Conservation (phyloP, 441 rosid species). For the Gossypium davidsonii region DNA sequence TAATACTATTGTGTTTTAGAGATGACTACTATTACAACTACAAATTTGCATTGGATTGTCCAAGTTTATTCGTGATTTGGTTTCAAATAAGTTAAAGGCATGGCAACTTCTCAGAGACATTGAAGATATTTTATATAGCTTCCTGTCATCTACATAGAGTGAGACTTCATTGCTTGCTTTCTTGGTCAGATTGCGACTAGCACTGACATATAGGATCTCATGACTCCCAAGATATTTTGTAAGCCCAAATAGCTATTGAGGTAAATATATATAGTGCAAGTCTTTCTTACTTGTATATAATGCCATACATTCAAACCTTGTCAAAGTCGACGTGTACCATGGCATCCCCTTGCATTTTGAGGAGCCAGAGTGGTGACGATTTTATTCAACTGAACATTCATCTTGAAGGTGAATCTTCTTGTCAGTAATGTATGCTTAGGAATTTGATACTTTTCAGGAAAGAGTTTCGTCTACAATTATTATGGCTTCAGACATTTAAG, state of each 20-base stretch:
- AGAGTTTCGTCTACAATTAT: neutral
- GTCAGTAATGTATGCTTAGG: neutral
- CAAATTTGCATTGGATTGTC: neutral
- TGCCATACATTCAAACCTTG: neutral
- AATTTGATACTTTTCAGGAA: neutral
- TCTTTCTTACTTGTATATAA: neutral
- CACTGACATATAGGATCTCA: neutral
- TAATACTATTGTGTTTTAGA: slow-evolving; percentile 17
- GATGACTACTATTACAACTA: neutral
- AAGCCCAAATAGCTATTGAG: neutral
- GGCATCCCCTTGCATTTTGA: neutral
- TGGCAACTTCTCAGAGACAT: neutral
- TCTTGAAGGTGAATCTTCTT: neutral
- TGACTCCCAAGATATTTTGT: neutral
- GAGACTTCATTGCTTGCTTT: neutral
- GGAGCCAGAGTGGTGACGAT: neutral
- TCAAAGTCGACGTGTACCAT: neutral
- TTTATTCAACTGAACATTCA: neutral
- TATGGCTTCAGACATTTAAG: neutral
- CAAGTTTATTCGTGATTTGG: neutral
- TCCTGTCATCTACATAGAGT: neutral
- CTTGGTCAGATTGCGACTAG: neutral
- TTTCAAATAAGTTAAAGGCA: neutral
- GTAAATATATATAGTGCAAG: neutral
- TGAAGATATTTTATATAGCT: neutral